A percentile compares a stretch with the other conserved stretches of the same genome.
Evolutionary conservation across 1,284 basidiomycete species (phyloP).

Genomic region (Malassezia arunalokei): DNA sequence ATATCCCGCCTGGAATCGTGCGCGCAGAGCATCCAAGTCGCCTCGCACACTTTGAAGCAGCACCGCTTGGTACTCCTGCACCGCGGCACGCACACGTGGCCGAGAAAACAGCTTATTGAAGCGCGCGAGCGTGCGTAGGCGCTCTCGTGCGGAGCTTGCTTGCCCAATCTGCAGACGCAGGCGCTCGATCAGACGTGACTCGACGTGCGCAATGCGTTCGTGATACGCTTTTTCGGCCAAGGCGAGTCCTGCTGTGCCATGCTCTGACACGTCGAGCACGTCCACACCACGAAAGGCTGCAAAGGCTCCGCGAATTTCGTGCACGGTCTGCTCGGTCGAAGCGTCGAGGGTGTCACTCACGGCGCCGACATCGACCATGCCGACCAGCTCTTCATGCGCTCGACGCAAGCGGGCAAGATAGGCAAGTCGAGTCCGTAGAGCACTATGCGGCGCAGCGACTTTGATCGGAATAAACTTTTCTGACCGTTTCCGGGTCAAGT

Average conservation of each 20-base stretch:
- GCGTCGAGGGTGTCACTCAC: conserved; percentile 1
- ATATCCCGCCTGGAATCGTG: conserved; percentile 73
- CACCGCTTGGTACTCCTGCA: conserved; percentile 94
- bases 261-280: conserved; percentile 67
- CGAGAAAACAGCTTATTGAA: conserved; percentile 95
- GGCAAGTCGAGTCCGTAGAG: conserved; percentile 73
- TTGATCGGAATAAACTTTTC: conserved; percentile 98
- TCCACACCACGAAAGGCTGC: conserved; percentile 92
- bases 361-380: conserved; percentile 82
- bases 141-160: conserved; percentile 91
- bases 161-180: conserved; percentile 85
- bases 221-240: conserved; percentile 94
- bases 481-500: conserved; percentile 76
- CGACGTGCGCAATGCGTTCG: conserved; percentile 87
- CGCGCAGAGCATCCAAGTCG: conserved; percentile 86
- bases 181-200: conserved; percentile 93
- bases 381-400: conserved; percentile 90
- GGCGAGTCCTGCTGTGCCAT: conserved; percentile 97
- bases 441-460: conserved; percentile 75
- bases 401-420: conserved; percentile 84
- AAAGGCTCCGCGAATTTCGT: conserved; percentile 80
- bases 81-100: conserved; percentile 74
- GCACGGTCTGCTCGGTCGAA: conserved; percentile 60
- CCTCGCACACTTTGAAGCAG: conserved; percentile 62
- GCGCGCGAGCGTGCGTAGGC: conserved; percentile 97